Base-by-base conservation (phyloP, 352 stramenopile genomes). In the Phytophthora sojae region DNA sequence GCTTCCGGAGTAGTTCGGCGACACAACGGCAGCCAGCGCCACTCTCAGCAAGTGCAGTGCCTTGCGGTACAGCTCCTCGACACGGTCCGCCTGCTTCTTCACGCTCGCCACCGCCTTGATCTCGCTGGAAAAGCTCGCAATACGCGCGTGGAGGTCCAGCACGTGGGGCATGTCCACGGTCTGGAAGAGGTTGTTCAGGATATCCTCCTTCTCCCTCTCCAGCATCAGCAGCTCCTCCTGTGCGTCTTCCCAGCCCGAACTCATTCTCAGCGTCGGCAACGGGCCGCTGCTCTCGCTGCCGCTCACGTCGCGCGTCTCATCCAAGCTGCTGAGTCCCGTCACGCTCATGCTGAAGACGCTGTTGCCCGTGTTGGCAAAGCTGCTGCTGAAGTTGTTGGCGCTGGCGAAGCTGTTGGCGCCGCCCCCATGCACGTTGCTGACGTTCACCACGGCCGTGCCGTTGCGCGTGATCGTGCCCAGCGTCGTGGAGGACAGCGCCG, bases 41-140 rank as follows among this genome's bases (percentile, higher is more conserved):
- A 83, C 69, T 25, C 87, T 86, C n/a, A 96, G 75, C 35, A 93
- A 52, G 26, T 93, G 74, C 56, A 95, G 72, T 6, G 87, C 87
- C 69, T 94, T 86, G 56, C 89, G 87, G 63, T 94, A 96, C 73
- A 90, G 73, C 12, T 73, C 77, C 53, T 90, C 83, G 21, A 85
- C 79, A 8, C 82, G 76, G n/a, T 94, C 85, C 6, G 93, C 82
- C 69, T 96, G 89, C 59, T 92, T 92, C 59, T 86, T 78, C 3
- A 92, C 85, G 56, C 80, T 91, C 50, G 91, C 76, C 32, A 86
- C 85, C 0, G 89, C 89, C 63, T 93, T 90, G 66, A 93, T 91
- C 67, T 96, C 89, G 4, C 86, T 92, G 4, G 83, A 83, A 58
- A 86, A 92, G 44, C 91, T 81, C 5, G 86, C 82, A 58, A 96